A percentile compares a stretch with the other conserved stretches of the same genome.
Conservation (phyloP, 2,329 filamentous ascomycete species). For the Chrysosporium keratinophilum region DNA sequence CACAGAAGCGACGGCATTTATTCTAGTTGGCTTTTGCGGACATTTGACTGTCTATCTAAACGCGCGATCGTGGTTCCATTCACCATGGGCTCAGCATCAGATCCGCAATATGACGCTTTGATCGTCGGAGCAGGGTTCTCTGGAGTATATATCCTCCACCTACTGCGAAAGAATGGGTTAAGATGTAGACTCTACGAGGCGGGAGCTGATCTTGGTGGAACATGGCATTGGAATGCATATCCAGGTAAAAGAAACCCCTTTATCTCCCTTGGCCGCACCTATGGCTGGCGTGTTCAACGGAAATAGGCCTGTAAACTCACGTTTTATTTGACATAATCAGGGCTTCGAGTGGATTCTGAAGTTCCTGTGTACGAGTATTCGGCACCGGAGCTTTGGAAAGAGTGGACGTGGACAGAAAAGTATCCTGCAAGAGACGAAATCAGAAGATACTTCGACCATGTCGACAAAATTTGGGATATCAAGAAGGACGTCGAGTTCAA, state of each 20-base stretch:
- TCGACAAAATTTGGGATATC: constrained; percentile 37
- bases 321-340: constrained; percentile 18
- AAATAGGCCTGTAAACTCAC: neutral
- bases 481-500: constrained; percentile 39
- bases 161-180: constrained; percentile 42
- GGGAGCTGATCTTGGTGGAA: constrained; percentile 43
- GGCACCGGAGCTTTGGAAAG: constrained; percentile 39
- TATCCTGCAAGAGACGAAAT: constrained; percentile 31
- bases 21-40: neutral
- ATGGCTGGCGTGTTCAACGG: neutral
- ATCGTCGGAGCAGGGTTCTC: constrained; percentile 25
- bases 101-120: constrained; percentile 20
- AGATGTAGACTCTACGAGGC: constrained; percentile 45
- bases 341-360: constrained; percentile 45
- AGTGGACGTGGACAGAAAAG: constrained; percentile 37
- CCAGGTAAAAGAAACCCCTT: constrained; percentile 30
- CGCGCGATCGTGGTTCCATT: neutral
- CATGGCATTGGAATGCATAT: constrained; percentile 50
- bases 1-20: neutral
- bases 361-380: constrained; percentile 46
- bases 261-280: neutral
- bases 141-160: constrained; percentile 45
- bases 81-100: constrained; percentile 4
- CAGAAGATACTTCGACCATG: constrained; percentile 39
- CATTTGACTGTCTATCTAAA: neutral